Conservation (phyloP, 2,329 filamentous ascomycete genomes). For the Akanthomyces uredinophilus region DNA sequence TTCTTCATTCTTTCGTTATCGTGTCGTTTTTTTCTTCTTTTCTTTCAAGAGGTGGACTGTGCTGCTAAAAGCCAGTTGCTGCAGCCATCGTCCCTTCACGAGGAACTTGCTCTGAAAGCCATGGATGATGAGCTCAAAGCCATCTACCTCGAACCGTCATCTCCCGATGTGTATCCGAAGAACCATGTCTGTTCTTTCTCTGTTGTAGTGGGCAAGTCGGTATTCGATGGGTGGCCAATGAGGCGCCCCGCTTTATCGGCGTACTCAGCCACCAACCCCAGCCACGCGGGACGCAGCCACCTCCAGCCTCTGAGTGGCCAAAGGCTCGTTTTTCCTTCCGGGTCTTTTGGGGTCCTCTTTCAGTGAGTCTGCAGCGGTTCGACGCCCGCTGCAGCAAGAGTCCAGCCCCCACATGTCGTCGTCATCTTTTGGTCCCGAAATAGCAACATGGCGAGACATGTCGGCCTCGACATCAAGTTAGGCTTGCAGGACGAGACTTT, state of each 20-base stretch:
- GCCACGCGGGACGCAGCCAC: not conserved
- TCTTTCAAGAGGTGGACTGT: too few relatives aligned
- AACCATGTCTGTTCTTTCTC: too few relatives aligned
- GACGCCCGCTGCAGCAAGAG: not conserved
- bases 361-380: not conserved
- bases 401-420: not conserved
- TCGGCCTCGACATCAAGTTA: not conserved
- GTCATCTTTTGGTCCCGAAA: not conserved
- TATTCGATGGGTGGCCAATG: not conserved
- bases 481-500: too few relatives aligned
- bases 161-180: too few relatives aligned
- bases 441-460: not conserved
- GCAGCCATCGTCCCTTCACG: too few relatives aligned
- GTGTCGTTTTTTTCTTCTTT: too few relatives aligned
- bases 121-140: too few relatives aligned
- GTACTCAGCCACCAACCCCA: conserved; percentile 2
- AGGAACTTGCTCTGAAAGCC: too few relatives aligned
- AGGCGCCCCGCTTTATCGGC: not conserved
- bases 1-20: too few relatives aligned
- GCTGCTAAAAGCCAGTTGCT: too few relatives aligned
- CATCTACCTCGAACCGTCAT: too few relatives aligned
- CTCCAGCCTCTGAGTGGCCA: not conserved
- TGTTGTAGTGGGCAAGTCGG: too few relatives aligned
- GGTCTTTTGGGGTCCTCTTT: not conserved
- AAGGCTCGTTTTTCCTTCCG: not conserved